Evolutionary conservation across 2,329 filamentous ascomycete genomes (phyloP).

Genomic region (Cercospora sesami): DNA sequence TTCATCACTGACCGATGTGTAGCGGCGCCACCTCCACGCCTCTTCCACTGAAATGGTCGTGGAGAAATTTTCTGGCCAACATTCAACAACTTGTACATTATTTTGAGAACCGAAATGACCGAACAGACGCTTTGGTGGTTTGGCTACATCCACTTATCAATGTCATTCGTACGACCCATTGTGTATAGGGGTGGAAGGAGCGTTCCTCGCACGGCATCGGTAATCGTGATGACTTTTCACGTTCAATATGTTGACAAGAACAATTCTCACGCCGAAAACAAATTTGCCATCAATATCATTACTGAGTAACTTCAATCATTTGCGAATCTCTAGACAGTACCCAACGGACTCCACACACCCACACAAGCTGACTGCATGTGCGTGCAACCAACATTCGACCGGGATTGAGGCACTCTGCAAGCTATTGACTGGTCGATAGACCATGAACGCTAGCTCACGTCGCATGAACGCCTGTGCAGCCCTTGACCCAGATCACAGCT

Average conservation of each 20-base stretch:
- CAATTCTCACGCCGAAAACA: not conserved
- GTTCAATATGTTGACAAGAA: not conserved
- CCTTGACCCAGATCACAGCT: constrained; percentile 3
- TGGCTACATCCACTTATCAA: not conserved
- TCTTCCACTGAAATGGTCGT: not conserved
- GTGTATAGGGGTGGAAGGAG: not conserved
- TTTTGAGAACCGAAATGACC: not conserved
- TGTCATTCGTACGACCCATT: not conserved
- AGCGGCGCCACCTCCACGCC: not conserved
- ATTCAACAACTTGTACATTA: not conserved
- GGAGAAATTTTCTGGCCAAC: not conserved
- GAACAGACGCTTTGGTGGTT: too few species aligned
- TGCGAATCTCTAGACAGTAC: not conserved
- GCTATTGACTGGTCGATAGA: not conserved
- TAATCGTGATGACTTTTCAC: not conserved
- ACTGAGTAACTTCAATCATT: not conserved
- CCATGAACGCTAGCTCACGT: constrained; percentile 4
- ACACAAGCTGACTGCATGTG: not conserved
- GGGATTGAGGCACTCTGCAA: not conserved
- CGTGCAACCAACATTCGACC: not conserved
- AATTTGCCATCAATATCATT: not conserved
- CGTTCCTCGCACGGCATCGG: too few species aligned
- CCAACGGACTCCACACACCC: not conserved
- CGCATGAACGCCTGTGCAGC: constrained; percentile 7
- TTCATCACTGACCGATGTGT: not conserved